Evolutionary conservation across 805 yeast species (phyloP).

Genomic region (Hanseniaspora lachancei): DNA sequence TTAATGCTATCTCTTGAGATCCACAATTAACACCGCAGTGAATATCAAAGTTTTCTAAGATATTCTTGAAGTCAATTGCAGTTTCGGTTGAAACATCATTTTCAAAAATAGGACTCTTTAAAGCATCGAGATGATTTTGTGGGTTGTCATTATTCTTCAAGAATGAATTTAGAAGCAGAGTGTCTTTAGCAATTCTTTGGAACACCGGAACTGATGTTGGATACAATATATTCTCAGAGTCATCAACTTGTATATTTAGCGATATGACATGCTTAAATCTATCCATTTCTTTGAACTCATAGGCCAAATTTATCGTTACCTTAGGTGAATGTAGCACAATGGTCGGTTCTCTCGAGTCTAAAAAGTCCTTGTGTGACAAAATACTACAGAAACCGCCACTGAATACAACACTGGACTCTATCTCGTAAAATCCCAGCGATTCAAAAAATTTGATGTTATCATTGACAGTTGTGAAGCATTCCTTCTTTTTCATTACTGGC

Average conservation of each 20-base stretch:
- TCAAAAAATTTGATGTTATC: neutral
- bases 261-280: slow-evolving; percentile 21
- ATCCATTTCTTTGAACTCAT: slow-evolving; percentile 23
- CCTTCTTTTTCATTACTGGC: neutral
- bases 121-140: slow-evolving; percentile 37
- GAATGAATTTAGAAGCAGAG: neutral
- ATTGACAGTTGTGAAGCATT: neutral
- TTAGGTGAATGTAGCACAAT: slow-evolving; percentile 66
- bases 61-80: slow-evolving; percentile 29
- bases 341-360: slow-evolving; percentile 33
- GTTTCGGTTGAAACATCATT: slow-evolving; percentile 14
- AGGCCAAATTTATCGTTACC: slow-evolving; percentile 44
- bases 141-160: slow-evolving; percentile 33
- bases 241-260: slow-evolving; percentile 23
- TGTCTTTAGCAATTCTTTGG: slow-evolving; percentile 10
- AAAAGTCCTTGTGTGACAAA: slow-evolving; percentile 30
- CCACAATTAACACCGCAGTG: slow-evolving; percentile 53
- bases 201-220: slow-evolving; percentile 72
- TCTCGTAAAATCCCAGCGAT: slow-evolving; percentile 22
- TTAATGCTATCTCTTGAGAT: slow-evolving; percentile 59
- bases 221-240: slow-evolving; percentile 57
- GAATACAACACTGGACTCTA: slow-evolving; percentile 43
- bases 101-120: slow-evolving; percentile 24
- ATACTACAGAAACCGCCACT: slow-evolving; percentile 55
- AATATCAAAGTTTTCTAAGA: slow-evolving; percentile 46